phyloP scores from a whole-genome alignment of 2,329 filamentous ascomycete species.

The Xylaria arbuscula region DNA sequence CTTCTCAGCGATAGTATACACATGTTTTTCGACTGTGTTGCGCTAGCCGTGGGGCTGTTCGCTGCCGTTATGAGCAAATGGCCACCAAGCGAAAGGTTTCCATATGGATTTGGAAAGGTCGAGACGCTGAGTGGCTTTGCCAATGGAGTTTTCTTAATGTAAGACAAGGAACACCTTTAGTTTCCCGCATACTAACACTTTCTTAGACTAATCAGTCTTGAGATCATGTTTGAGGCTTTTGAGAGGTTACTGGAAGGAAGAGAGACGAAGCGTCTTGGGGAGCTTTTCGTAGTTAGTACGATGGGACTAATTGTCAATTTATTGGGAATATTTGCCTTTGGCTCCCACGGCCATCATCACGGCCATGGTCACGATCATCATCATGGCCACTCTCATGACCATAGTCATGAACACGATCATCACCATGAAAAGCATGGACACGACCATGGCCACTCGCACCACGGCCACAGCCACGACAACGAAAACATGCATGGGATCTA shows the following conservation, averaged over 20 bases:
- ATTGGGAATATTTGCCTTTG: slow-evolving; percentile 89
- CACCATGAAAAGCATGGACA: slow-evolving; percentile 55
- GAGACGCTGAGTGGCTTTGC: slow-evolving; percentile 96
- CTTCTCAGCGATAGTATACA: slow-evolving; percentile 98
- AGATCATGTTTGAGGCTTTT: slow-evolving; percentile 94
- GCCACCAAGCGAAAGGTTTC: slow-evolving; percentile 88
- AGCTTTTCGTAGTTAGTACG: slow-evolving; percentile 88
- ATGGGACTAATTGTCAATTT: slow-evolving; percentile 90
- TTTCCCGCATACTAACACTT: slow-evolving; percentile 13
- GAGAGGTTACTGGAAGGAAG: slow-evolving; percentile 87
- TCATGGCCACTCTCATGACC: slow-evolving; percentile 38
- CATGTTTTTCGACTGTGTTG: slow-evolving; percentile 99
- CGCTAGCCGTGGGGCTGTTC: slow-evolving; percentile 87
- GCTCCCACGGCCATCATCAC: slow-evolving; percentile 69
- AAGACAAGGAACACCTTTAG: slow-evolving; percentile 48
- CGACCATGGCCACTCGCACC: slow-evolving; percentile 53
- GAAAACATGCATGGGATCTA: slow-evolving; percentile 99
- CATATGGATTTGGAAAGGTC: slow-evolving; percentile 96
- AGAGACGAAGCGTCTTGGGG: slow-evolving; percentile 83
- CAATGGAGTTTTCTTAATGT: slow-evolving; percentile 95
- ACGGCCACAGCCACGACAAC: slow-evolving; percentile 77
- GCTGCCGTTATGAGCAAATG: slow-evolving; percentile 97
- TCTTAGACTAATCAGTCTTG: slow-evolving; percentile 86
- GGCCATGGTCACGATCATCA: slow-evolving; percentile 53
- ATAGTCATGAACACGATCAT: slow-evolving; percentile 55